Evolutionary conservation across 208 protist species (phyloP).

Genomic region (Angomonas deanei): DNA sequence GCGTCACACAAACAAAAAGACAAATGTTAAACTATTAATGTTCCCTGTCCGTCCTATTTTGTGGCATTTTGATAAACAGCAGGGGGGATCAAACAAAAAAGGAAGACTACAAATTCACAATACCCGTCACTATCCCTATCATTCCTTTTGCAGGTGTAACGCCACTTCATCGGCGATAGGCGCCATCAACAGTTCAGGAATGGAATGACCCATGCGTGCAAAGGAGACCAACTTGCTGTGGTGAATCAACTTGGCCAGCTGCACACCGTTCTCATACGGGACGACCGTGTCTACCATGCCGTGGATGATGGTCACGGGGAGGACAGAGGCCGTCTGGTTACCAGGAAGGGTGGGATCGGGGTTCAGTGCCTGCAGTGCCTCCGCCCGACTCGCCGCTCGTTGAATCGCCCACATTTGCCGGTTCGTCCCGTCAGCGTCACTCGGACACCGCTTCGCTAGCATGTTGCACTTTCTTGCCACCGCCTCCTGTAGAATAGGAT

Average conservation of each 20-base stretch:
- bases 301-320: conserved; percentile 57
- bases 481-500: neutral
- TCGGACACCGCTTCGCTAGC: conserved; percentile 4
- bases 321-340: neutral
- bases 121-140: no score
- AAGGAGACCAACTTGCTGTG: conserved; percentile 67
- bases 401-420: conserved; percentile 61
- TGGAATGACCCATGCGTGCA: conserved; percentile 48
- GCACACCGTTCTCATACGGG: conserved; percentile 52
- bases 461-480: conserved; percentile 6
- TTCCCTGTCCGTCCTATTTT: no score
- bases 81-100: conserved; percentile 1
- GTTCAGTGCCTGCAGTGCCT: conserved; percentile 17
- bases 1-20: no score
- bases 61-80: no score
- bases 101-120: neutral
- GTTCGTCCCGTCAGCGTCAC: conserved; percentile 19
- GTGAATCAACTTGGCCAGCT: conserved; percentile 37
- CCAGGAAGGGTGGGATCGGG: conserved; percentile 9
- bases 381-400: conserved; percentile 31
- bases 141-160: conserved; percentile 22
- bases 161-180: conserved; percentile 44
- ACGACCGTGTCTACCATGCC: conserved; percentile 60
- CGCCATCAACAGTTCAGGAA: conserved; percentile 27
- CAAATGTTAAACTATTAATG: no score